These are phyloP conservation scores for Cerrena zonata DNA, from an alignment of 1,284 basidiomycete species.

Conservation along the genomic window DNA sequence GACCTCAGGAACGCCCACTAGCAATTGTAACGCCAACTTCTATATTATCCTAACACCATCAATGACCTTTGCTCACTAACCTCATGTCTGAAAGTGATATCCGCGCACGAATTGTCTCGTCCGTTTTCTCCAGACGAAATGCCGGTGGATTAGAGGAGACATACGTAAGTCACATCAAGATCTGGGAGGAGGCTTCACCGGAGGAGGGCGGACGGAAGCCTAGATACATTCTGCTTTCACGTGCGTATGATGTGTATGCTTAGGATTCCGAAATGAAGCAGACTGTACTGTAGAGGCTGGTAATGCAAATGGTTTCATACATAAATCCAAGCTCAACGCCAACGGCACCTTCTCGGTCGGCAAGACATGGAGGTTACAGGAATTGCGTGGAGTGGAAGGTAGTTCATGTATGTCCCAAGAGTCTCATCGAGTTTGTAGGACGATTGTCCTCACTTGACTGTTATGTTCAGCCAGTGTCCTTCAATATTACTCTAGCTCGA, in stretches of 20 bases:
- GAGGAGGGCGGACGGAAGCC: constrained; percentile 71
- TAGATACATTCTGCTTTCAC: constrained; percentile 79
- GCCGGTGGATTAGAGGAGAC: constrained; percentile 65
- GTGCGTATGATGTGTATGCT: constrained; percentile 46
- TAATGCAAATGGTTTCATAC: constrained; percentile 68
- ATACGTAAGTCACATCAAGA: constrained; percentile 83
- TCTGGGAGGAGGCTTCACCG: constrained; percentile 73
- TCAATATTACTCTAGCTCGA: constrained; percentile 79
- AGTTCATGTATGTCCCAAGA: constrained; percentile 49
- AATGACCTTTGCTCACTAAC: not conserved
- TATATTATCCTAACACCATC: too few relatives aligned
- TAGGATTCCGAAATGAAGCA: constrained; percentile 11
- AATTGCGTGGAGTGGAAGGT: constrained; percentile 80
- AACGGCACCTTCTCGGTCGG: constrained; percentile 96
- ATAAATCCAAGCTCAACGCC: constrained; percentile 94
- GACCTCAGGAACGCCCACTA: not conserved
- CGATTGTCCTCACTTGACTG: too few relatives aligned
- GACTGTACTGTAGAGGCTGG: constrained; percentile 45
- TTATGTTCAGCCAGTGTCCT: constrained; percentile 34
- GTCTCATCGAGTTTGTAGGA: not conserved
- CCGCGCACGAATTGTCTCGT: constrained; percentile 70
- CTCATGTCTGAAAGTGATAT: constrained; percentile 53
- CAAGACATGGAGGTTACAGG: constrained; percentile 89
- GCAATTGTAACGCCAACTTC: not conserved
- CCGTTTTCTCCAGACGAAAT: constrained; percentile 74